Conservation (phyloP, 176 grass and related monocot species). For the Ensete ventricosum region DNA sequence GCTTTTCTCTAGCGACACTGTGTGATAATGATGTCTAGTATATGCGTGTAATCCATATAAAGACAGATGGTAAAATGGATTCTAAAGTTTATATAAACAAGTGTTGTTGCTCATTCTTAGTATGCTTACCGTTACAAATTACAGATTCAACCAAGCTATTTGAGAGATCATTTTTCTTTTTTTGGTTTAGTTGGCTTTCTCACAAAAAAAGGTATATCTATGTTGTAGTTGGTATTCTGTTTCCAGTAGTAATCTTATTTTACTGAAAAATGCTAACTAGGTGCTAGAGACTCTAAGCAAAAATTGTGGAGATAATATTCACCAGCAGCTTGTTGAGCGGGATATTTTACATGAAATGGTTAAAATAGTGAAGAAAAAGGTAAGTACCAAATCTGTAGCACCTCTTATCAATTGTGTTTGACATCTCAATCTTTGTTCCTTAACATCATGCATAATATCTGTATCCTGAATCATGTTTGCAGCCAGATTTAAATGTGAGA, state of each 20-base stretch:
- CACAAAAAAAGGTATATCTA: neutral
- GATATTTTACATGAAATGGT: constrained; percentile 99
- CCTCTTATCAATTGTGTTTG: neutral
- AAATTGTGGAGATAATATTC: constrained; percentile 83
- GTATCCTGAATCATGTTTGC: constrained; percentile 26
- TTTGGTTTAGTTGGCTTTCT: too few relatives aligned
- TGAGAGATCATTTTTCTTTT: too few relatives aligned
- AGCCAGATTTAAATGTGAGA: constrained; percentile 79
- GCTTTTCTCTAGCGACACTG: too few relatives aligned
- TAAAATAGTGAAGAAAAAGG: constrained; percentile 99
- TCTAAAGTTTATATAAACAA: too few relatives aligned
- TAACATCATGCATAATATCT: neutral
- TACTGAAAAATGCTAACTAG: constrained; percentile 26
- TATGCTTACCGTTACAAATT: too few relatives aligned
- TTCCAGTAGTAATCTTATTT: constrained; percentile 6
- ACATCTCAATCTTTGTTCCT: neutral
- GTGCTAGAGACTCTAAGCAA: constrained; percentile 96
- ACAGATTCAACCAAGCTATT: too few relatives aligned
- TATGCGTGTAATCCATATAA: too few relatives aligned
- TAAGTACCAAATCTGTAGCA: neutral
- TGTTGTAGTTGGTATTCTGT: constrained; percentile 2
- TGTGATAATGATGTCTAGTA: too few relatives aligned
- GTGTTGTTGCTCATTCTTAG: too few relatives aligned
- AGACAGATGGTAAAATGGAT: too few relatives aligned
- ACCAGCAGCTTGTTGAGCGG: constrained; percentile 83